Conservation (phyloP, 768 basidiomycete genomes). For the Auricularia cornea region DNA sequence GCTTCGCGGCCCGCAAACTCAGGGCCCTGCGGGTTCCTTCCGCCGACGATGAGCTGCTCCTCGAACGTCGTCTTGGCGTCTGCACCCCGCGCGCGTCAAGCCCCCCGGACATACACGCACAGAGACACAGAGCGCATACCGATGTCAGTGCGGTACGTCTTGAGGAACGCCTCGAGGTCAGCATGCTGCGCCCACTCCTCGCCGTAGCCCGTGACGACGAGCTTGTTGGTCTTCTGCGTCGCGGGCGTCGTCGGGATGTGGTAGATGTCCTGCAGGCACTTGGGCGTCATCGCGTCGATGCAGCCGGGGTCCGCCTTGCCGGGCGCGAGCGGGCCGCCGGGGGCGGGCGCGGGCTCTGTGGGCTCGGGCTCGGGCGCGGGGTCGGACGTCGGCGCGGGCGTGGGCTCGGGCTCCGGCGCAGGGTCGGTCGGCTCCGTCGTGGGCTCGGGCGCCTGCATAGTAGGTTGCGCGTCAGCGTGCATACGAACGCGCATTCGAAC, state of each 20-base stretch:
- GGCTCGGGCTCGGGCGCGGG: too few species aligned
- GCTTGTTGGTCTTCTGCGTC: constrained; percentile 41
- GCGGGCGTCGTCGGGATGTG: constrained; percentile 12
- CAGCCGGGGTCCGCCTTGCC: too few species aligned
- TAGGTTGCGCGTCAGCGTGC: too few species aligned
- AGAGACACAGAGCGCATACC: constrained; percentile 2
- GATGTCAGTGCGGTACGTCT: not conserved
- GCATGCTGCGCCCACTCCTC: constrained; percentile 22
- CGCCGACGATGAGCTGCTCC: constrained; percentile 19
- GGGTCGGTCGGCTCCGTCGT: too few species aligned
- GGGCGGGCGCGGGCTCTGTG: too few species aligned
- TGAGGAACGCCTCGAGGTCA: constrained; percentile 10
- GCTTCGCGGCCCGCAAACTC: constrained; percentile 39
- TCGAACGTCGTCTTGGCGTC: constrained; percentile 14
- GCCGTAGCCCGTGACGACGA: constrained; percentile 19
- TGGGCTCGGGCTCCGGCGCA: too few species aligned
- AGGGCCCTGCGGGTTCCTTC: constrained; percentile 38
- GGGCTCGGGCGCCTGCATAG: too few species aligned
- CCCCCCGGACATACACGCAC: constrained; percentile 15
- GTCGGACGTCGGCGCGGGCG: too few species aligned
- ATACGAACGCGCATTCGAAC: too few species aligned
- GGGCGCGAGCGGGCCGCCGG: too few species aligned
- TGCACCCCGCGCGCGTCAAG: too few species aligned
- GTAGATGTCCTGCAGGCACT: constrained; percentile 12
- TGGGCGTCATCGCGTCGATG: constrained; percentile 26